Percentiles rank a stretch among this genome's conserved stretches.
phyloP scores from a whole-genome alignment of 495 filamentous ascomycete genomes.

The Aspergillus sparsus region DNA sequence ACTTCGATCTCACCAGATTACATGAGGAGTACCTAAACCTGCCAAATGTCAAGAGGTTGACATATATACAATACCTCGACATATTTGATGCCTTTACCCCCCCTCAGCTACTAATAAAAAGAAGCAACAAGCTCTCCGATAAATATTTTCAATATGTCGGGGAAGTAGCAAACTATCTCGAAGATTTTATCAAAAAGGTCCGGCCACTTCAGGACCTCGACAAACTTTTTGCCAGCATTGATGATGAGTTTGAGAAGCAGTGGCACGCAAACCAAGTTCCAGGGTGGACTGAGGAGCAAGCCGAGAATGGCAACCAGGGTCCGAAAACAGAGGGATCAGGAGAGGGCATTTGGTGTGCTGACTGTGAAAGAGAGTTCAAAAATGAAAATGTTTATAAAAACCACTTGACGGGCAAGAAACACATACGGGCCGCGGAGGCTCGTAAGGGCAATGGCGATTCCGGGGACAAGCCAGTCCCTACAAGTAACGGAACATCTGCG shows the following conservation, averaged over 20 bases:
- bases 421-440: conserved; percentile 75
- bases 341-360: conserved; percentile 80
- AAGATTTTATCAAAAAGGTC: conserved; percentile 79
- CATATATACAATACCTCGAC: conserved; percentile 89
- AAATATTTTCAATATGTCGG: conserved; percentile 87
- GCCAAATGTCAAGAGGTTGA: conserved; percentile 75
- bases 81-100: conserved; percentile 83
- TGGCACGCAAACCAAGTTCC: conserved; percentile 78
- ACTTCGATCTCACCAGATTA: conserved; percentile 77
- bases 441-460: conserved; percentile 46
- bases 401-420: conserved; percentile 88
- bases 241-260: conserved; percentile 76
- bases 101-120: conserved; percentile 68
- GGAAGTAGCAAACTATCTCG: conserved; percentile 77
- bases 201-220: conserved; percentile 81
- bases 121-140: conserved; percentile 81
- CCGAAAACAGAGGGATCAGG: conserved; percentile 59
- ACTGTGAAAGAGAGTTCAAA: conserved; percentile 92
- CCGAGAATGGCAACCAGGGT: conserved; percentile 42
- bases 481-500: conserved; percentile 33
- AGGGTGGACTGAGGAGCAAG: conserved; percentile 71
- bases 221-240: conserved; percentile 71
- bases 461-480: conserved; percentile 26
- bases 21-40: conserved; percentile 92
- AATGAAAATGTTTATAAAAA: conserved; percentile 93